Conservation (phyloP, 2,329 filamentous ascomycete genomes). For the Metarhizium rileyi region DNA sequence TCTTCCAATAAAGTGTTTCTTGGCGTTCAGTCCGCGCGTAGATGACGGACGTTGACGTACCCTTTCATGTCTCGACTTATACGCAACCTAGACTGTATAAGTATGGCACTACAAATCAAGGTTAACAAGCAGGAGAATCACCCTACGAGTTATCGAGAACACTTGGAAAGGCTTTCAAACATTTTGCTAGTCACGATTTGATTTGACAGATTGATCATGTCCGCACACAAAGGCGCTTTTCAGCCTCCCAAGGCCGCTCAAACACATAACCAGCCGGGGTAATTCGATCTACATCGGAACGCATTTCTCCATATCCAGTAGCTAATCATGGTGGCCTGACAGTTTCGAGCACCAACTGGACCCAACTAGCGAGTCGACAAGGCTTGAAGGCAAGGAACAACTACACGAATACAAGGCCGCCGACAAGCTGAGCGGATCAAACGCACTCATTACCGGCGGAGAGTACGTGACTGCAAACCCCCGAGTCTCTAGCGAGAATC, state of each 20-base stretch:
- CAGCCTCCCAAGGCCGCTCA: conserved; percentile 24
- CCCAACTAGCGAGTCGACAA: conserved; percentile 29
- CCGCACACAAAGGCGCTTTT: conserved; percentile 21
- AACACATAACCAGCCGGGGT: conserved; percentile 29
- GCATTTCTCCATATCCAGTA: background rate
- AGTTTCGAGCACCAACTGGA: conserved; percentile 28
- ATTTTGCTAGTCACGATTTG: too few relatives aligned
- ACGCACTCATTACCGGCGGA: conserved; percentile 45
- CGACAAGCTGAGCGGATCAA: conserved; percentile 38
- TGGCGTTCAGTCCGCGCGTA: too few relatives aligned
- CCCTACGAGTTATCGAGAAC: too few relatives aligned
- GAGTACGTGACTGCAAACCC: conserved; percentile 31
- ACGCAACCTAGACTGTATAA: too few relatives aligned
- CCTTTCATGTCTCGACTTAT: too few relatives aligned
- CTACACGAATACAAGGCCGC: conserved; percentile 32
- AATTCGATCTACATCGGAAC: background rate
- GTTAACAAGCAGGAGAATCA: too few relatives aligned
- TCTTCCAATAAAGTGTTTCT: background rate
- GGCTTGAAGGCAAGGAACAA: conserved; percentile 27
- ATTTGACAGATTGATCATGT: conserved; percentile 1
- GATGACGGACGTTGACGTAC: too few relatives aligned
- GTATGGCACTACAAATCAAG: too few relatives aligned
- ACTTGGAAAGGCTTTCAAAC: too few relatives aligned
- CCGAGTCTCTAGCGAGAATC: background rate
- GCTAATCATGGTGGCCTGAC: background rate